Conservation (phyloP, 495 filamentous ascomycete genomes). For the Venustampulla echinocandica region DNA sequence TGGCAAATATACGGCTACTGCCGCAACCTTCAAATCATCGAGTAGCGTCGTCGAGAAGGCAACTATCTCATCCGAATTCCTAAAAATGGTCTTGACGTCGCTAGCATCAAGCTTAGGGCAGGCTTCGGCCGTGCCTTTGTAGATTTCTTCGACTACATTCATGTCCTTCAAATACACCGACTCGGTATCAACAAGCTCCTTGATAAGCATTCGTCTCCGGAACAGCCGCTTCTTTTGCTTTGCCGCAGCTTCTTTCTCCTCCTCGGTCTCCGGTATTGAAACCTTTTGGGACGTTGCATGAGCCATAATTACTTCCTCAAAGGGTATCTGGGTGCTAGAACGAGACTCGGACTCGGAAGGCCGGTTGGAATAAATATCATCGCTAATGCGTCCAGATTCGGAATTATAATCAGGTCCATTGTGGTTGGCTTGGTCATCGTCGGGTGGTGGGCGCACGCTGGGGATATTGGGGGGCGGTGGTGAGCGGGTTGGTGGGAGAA, state of each 20-base stretch:
- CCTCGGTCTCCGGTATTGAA: not conserved
- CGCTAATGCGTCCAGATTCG: constrained; percentile 18
- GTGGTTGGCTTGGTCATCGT: constrained; percentile 20
- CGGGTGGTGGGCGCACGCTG: constrained; percentile 31
- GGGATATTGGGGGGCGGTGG: constrained; percentile 32
- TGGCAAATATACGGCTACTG: constrained; percentile 59
- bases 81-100: constrained; percentile 81
- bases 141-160: constrained; percentile 93
- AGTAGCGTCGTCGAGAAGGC: constrained; percentile 72
- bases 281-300: not conserved
- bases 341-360: constrained; percentile 16
- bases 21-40: constrained; percentile 67
- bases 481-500: constrained; percentile 14
- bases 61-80: constrained; percentile 80
- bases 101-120: constrained; percentile 69
- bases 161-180: constrained; percentile 80
- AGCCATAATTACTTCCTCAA: constrained; percentile 6
- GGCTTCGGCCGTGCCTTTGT: constrained; percentile 85
- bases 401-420: constrained; percentile 8
- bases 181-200: constrained; percentile 89
- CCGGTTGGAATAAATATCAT: constrained; percentile 17
- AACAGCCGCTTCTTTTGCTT: constrained; percentile 14
- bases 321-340: constrained; percentile 19
- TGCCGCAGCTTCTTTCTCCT: constrained; percentile 12
- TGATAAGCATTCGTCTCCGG: constrained; percentile 68